phyloP scores from a whole-genome alignment of 768 basidiomycete species.

The Butyriboletus loyo region DNA sequence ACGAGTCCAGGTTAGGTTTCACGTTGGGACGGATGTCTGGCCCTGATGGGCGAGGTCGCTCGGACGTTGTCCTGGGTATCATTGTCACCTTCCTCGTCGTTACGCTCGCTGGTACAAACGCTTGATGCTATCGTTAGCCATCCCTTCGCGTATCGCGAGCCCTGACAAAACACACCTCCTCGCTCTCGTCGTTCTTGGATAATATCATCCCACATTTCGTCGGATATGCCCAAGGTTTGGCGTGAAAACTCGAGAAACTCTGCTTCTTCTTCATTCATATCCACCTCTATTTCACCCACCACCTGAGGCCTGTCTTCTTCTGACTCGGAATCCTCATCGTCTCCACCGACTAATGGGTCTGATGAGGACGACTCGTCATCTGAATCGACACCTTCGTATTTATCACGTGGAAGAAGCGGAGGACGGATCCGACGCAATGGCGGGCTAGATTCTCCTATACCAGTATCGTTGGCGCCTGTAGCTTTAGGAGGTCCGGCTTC shows the following conservation, averaged over 20 bases:
- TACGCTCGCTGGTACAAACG: slow-evolving; percentile 51
- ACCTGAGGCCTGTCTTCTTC: slow-evolving; percentile 84
- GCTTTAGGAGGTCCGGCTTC: slow-evolving; percentile 19
- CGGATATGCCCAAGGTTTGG: slow-evolving; percentile 83
- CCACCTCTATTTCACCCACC: slow-evolving; percentile 79
- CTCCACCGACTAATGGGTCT: slow-evolving; percentile 36
- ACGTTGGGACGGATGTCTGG: slow-evolving; percentile 40
- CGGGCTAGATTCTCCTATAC: neutral
- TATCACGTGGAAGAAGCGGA: slow-evolving; percentile 78
- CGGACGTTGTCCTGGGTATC: slow-evolving; percentile 6
- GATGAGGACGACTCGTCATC: slow-evolving; percentile 83
- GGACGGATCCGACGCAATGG: slow-evolving; percentile 52
- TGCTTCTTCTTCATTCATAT: slow-evolving; percentile 91
- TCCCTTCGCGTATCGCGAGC: neutral
- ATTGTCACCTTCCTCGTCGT: slow-evolving; percentile 2
- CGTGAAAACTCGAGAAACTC: slow-evolving; percentile 95
- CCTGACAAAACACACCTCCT: slow-evolving; percentile 61
- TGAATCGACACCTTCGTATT: slow-evolving; percentile 90
- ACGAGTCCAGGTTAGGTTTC: slow-evolving; percentile 81
- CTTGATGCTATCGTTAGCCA: slow-evolving; percentile 33
- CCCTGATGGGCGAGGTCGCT: slow-evolving; percentile 19
- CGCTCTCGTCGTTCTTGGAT: slow-evolving; percentile 69
- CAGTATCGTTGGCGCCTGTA: slow-evolving; percentile 5
- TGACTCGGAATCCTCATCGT: slow-evolving; percentile 52
- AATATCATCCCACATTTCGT: slow-evolving; percentile 90